Evolutionary conservation across 2,329 filamentous ascomycete genomes (phyloP), one percentile per base, ranked within the genome.

Genomic region (Colletotrichum orchidophilum): DNA sequence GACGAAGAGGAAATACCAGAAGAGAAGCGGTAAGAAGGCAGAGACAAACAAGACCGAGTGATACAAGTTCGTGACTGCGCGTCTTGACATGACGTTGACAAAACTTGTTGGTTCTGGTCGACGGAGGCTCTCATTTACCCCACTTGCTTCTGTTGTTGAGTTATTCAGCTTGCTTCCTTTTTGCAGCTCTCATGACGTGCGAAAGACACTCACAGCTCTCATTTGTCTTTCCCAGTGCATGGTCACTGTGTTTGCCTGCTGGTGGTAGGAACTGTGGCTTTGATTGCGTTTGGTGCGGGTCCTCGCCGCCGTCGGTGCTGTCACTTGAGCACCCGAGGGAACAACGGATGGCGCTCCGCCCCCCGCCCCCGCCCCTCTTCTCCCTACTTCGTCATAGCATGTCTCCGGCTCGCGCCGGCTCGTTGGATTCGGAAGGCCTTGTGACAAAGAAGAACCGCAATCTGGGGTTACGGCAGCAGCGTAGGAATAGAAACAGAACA

Each of bases 391-490:
- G 65, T 52, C 60, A 66, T 61, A 50, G 35, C 58, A 26, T 70
- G n/a, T 66, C 61, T 61, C 33, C 70, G 46, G 60, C 53, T 50
- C 54, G 60, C 50, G 53, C 66, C 59, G 66, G 49, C 57, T 63
- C 39, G 26, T 65, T 69, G 54, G 50, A 60, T 55, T 65, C 54
- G 29, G 66, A 55, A 6, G 35, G 27, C 60, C 60, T 72, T 49
- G 66, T 70, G 70, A 72, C 54, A 61, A 72, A 70, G 66, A 55
- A 7, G n/a, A 49, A 33, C 59, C 33, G 31, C 46, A 66, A 39
- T 55, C 49, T 13, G 46, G 53, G 52, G 64, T 29, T 8, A 21
- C 53, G 29, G 42, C 52, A 39, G 52, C n/a, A 49, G 61, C 60
- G 54, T n/a, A 65, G 8, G 21, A 50, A 42, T 57, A 35, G n/a